Evolutionary conservation across 2,329 filamentous ascomycete species (phyloP), one percentile per base, ranked within the genome.

Genomic region (Huntiella omanensis): DNA sequence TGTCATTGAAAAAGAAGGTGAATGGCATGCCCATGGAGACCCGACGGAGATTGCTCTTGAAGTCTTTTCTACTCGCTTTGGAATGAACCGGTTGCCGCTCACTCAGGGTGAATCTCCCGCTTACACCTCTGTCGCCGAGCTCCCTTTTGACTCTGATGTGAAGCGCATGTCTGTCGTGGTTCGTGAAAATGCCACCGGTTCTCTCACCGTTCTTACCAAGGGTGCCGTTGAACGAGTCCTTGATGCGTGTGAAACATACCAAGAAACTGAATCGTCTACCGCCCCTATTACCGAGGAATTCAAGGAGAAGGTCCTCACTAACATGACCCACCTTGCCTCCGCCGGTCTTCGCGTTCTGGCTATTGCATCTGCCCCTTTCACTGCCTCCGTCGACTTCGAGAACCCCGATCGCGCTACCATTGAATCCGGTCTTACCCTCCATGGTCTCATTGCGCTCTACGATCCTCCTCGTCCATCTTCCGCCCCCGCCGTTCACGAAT

Each of bases 81-180:
- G 70, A 50, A 73, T 69, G 65, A 75, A 75, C 50, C 65, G 72
- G 35, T 62, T 68, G 13, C 60, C 62, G 12, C 67, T 73, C 54
- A 66, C 64, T 0, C 62, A 65, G 28, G 71, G 69, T 4, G 61
- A 69, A 1, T 59, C 61, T 10, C 61, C 67, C 1, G 59, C 64
- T 36, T 77, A 70, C 70, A 63, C 62, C 37, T 66, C 77, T 52
- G 60, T 79, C 39, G 70, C 73, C 1, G 79, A 83, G 55, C 76
- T 79, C 44, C 77, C 77, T 0, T 83, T 83, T 55, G 78, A 82
- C 54, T 81, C 76, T 1, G 74, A 76, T 50, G 71, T 82, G 52
- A 83, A 83, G 64, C 75, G 76, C 50, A 83, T 83, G 79, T 80
- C 77, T 0, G 77, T 81, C 37, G 70, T 82, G 46, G 78, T 77